Percentiles rank a stretch among this genome's conserved stretches.
phyloP scores from a whole-genome alignment of 441 rosid genomes.

The Isatis lusitanica region DNA sequence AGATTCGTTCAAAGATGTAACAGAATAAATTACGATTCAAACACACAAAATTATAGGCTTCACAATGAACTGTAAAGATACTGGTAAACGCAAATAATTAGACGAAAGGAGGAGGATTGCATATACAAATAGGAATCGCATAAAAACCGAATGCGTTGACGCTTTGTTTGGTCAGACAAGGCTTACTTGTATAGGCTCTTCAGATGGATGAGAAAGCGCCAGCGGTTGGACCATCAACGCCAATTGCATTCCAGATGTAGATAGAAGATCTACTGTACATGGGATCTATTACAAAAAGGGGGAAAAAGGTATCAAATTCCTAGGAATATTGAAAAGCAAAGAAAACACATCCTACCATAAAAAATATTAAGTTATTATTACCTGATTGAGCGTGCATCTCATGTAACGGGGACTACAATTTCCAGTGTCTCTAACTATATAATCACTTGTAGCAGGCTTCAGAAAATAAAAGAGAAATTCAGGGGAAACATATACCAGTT shows the following conservation, averaged over 20 bases:
- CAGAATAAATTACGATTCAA: background rate
- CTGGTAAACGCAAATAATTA: background rate
- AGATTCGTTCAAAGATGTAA: constrained; percentile 8
- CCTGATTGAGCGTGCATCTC: constrained; percentile 89
- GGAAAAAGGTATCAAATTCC: constrained; percentile 13
- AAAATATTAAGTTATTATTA: constrained; percentile 18
- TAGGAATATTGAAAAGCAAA: background rate
- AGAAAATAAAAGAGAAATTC: constrained; percentile 8
- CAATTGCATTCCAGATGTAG: constrained; percentile 78
- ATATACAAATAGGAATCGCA: constrained; percentile 10
- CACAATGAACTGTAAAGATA: constrained; percentile 15
- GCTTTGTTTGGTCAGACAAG: constrained; percentile 18
- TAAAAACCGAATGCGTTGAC: background rate
- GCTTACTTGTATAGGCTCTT: constrained; percentile 78
- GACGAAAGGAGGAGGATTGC: background rate
- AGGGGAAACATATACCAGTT: background rate
- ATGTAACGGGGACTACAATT: constrained; percentile 76
- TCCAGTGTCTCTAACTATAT: constrained; percentile 61
- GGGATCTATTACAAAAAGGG: constrained; percentile 55
- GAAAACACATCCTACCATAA: constrained; percentile 3
- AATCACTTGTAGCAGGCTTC: constrained; percentile 57
- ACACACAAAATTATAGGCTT: background rate
- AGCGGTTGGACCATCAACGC: constrained; percentile 76
- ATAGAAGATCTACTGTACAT: constrained; percentile 75
- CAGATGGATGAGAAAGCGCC: constrained; percentile 84